Evolutionary conservation across 1,284 basidiomycete species (phyloP).

Genomic region (Ustilago bromivora): DNA sequence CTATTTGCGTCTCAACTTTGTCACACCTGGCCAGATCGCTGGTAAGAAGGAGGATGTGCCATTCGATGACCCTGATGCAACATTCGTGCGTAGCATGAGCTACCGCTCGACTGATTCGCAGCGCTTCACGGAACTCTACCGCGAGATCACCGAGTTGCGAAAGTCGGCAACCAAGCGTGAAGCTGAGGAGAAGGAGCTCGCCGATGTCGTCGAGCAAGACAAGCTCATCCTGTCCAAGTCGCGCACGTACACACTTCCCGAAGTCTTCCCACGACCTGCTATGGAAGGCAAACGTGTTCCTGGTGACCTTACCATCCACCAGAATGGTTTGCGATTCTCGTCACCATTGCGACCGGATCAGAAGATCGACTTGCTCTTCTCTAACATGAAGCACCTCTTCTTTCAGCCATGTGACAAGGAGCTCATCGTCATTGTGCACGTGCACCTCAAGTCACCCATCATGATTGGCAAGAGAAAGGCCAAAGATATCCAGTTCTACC

Average conservation of each 20-base stretch:
- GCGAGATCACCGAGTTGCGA: conserved; percentile 93
- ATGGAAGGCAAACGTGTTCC: conserved; percentile 89
- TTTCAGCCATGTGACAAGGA: conserved; percentile 99
- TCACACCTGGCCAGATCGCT: conserved; percentile 95
- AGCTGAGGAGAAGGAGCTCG: conserved; percentile 97
- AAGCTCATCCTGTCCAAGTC: conserved; percentile 83
- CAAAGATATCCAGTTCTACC: conserved; percentile 97
- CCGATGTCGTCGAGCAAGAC: conserved; percentile 96
- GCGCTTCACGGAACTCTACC: conserved; percentile 88
- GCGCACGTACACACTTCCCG: conserved; percentile 75
- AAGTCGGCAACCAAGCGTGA: conserved; percentile 97
- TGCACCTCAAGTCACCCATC: conserved; percentile 94
- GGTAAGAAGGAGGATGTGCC: conserved; percentile 99
- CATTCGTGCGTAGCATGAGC: conserved; percentile 93
- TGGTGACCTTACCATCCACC: conserved; percentile 96
- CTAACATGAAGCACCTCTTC: conserved; percentile 98
- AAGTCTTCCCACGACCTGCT: conserved; percentile 93
- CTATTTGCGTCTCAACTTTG: conserved; percentile 96
- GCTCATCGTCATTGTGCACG: conserved; percentile 90
- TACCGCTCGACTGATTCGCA: conserved; percentile 90
- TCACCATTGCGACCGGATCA: conserved; percentile 74
- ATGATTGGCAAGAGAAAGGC: conserved; percentile 99
- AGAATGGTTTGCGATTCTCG: conserved; percentile 94
- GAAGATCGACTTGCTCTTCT: conserved; percentile 79
- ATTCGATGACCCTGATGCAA: conserved; percentile 96